A percentile compares a stretch with the other conserved stretches of the same genome.
These are phyloP conservation scores for Fomes fomentarius DNA, from an alignment of 1,284 basidiomycete genomes.

Conservation along the genomic window DNA sequence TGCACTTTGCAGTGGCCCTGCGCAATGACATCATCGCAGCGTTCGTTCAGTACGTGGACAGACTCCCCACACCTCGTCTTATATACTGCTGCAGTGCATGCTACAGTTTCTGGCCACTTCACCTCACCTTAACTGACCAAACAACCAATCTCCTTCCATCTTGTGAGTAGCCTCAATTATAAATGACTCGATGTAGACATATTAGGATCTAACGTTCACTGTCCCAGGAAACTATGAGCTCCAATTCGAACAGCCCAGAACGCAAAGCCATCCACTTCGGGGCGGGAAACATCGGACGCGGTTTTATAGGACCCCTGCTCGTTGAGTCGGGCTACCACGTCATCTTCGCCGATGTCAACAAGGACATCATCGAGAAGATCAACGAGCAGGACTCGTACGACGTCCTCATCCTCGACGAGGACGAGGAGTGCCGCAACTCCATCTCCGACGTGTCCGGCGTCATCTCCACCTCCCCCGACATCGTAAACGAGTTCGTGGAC, in stretches of 20 bases:
- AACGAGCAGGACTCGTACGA: slow-evolving; percentile 31
- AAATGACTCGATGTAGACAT: too few relatives aligned
- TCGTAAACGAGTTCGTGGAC: slow-evolving; percentile 32
- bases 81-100: background rate
- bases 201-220: too few relatives aligned
- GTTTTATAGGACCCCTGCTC: slow-evolving; percentile 46
- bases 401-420: slow-evolving; percentile 32
- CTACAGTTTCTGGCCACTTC: background rate
- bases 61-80: background rate
- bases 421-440: slow-evolving; percentile 21
- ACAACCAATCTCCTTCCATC: too few relatives aligned
- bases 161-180: too few relatives aligned
- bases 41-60: too few relatives aligned
- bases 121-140: too few relatives aligned
- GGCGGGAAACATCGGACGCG: slow-evolving; percentile 46
- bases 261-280: slow-evolving; percentile 38
- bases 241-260: slow-evolving; percentile 4
- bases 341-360: slow-evolving; percentile 36
- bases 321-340: slow-evolving; percentile 43
- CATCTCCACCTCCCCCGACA: slow-evolving; percentile 33
- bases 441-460: slow-evolving; percentile 37
- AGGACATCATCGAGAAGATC: slow-evolving; percentile 29
- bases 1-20: background rate
- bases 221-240: background rate
- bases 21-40: slow-evolving; percentile 2